Base-by-base conservation (phyloP, 1,284 basidiomycete species). In the Blastosporella zonata region DNA sequence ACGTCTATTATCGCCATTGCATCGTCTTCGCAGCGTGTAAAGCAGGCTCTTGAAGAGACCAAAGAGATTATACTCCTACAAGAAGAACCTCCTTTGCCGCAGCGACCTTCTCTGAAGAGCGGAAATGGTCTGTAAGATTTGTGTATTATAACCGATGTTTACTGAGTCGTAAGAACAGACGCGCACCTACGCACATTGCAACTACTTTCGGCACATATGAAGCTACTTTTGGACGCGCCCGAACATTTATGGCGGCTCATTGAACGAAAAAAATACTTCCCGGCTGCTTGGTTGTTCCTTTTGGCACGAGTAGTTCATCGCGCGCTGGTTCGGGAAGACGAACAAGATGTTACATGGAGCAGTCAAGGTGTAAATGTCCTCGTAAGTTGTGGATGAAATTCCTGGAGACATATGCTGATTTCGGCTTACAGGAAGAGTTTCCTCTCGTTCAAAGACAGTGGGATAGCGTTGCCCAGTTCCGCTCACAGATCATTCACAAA, bases 381-480 rank as follows among this genome's bases (percentile, higher is more conserved):
- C 60, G 87, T 89, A 58, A 43, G 77, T 56, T 23, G 1, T 9
- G 17, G 23, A 15, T 28, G 6, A 21, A 25, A 58, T 8, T 21
- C 20, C 33, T 33, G 8, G 12, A 40, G 22, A 27, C 23, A 9
- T 2, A 27, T 31, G 40, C 22, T 54, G 6, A 51, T 34, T 36
- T 37, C 7, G 42, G 12, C 7, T 25, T 50, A 10, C 58, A 90
- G 87, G 79, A 81, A 44, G 85, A 90, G 67, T 87, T 93, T 54
- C 89, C 91, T 13, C 71, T 96, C 2, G 79, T 91, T 4, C 86
- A 91, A 58, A 84, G 90, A 33, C 93, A 96, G 65, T 96, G 93
- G 93, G 93, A 94, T 51, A 75, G 78, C 0, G 79, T 96, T 10
- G 78, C 84, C 1, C 90, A 88, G 53, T 91, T 95, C 61, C 83